Evolutionary conservation across 805 yeast genomes (phyloP).

Genomic region (Nematodospora valgi): DNA sequence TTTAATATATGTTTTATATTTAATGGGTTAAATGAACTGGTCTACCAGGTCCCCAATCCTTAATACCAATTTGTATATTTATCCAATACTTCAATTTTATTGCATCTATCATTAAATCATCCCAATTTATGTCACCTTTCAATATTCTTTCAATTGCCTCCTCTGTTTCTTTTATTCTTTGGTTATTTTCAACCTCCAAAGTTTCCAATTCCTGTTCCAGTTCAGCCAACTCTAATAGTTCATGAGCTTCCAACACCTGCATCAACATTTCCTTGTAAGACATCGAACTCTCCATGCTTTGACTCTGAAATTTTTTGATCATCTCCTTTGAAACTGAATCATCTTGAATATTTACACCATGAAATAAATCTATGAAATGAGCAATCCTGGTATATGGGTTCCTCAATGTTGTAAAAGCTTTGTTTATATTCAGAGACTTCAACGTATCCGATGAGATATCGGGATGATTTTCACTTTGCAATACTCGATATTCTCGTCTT

Average conservation of each 20-base stretch:
- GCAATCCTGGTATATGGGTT: slow-evolving; percentile 63
- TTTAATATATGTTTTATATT: not conserved
- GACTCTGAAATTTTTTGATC: slow-evolving; percentile 39
- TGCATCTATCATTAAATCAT: slow-evolving; percentile 60
- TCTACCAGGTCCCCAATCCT: slow-evolving; percentile 74
- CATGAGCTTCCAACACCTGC: slow-evolving; percentile 83
- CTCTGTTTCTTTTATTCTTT: slow-evolving; percentile 49
- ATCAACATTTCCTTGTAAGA: slow-evolving; percentile 57
- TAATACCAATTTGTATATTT: slow-evolving; percentile 68
- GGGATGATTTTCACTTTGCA: slow-evolving; percentile 81
- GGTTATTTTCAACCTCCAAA: slow-evolving; percentile 54
- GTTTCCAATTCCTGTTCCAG: slow-evolving; percentile 54
- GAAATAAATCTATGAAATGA: slow-evolving; percentile 29
- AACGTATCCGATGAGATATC: slow-evolving; percentile 49
- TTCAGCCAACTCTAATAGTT: slow-evolving; percentile 66
- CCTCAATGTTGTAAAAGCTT: slow-evolving; percentile 69
- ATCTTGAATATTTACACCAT: slow-evolving; percentile 42
- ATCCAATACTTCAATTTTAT: slow-evolving; percentile 80
- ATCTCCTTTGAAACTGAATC: slow-evolving; percentile 50
- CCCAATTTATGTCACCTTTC: slow-evolving; percentile 43
- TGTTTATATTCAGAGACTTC: slow-evolving; percentile 58
- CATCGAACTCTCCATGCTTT: slow-evolving; percentile 27
- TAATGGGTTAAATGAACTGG: slow-evolving; percentile 64
- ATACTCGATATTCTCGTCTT: slow-evolving; percentile 67
- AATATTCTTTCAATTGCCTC: slow-evolving; percentile 46